Evolutionary conservation across 2,329 filamentous ascomycete genomes (phyloP).

Genomic region (Simplicillium sp.): DNA sequence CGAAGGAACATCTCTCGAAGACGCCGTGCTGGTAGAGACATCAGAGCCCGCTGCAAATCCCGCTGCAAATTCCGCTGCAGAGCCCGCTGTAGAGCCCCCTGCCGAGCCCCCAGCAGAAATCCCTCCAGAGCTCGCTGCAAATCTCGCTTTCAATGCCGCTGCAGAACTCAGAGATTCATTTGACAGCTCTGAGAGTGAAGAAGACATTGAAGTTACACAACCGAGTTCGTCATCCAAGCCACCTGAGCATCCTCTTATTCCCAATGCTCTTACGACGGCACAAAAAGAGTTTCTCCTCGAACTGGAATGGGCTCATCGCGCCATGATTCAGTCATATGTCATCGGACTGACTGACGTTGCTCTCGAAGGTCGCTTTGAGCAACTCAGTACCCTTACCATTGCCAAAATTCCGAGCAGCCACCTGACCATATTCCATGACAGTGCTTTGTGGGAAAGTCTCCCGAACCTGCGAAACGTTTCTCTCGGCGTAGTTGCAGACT

Average conservation of each 20-base stretch:
- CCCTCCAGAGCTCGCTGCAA: too few relatives aligned
- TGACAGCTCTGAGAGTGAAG: too few relatives aligned
- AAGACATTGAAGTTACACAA: too few relatives aligned
- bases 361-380: conserved; percentile 32
- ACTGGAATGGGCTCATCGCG: conserved; percentile 58
- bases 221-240: conserved; percentile 5
- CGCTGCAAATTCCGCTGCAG: too few relatives aligned
- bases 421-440: conserved; percentile 41
- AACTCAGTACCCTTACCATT: conserved; percentile 51
- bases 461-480: conserved; percentile 43
- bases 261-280: conserved; percentile 45
- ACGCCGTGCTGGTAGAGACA: too few relatives aligned
- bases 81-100: too few relatives aligned
- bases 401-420: conserved; percentile 55
- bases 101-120: too few relatives aligned
- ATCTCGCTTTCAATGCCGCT: too few relatives aligned
- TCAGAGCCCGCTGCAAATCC: too few relatives aligned
- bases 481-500: conserved; percentile 55
- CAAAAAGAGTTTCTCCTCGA: conserved; percentile 62
- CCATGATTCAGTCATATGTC: conserved; percentile 59
- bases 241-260: conserved; percentile 31
- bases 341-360: conserved; percentile 54
- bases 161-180: too few relatives aligned
- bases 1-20: too few relatives aligned
- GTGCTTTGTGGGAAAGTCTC: conserved; percentile 54